Evolutionary conservation across 768 basidiomycete species (phyloP), one percentile per base, ranked within the genome.

Genomic region (Psilocybe cubensis): DNA sequence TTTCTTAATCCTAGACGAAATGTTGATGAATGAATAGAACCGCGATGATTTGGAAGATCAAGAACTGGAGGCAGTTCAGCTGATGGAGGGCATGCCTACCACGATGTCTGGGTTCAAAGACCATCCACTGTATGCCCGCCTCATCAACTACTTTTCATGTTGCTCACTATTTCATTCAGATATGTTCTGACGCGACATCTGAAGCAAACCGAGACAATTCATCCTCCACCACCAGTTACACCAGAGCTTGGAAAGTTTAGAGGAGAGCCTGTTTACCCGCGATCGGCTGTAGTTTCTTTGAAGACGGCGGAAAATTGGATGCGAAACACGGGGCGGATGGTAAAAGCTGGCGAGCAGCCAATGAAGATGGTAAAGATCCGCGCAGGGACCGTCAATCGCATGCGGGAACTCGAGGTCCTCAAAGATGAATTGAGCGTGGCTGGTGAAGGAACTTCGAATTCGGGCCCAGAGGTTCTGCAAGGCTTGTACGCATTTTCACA

Each of bases 251-350:
- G 96, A 43, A 89, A 90, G 63, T 98, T 98, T 77, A 86, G 90
- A 54, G 96, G 95, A 52, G 94, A 97, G 71, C 76, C 93, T 10
- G 96, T 99, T 21, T 98, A 92, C 71, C 83, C 92, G 35, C 87
- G 96, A 41, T 83, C 87, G 2, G 83, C 88, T 40, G 91, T 99
- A 12, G 77, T 96, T n/a, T 73, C 84, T 4, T 83, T 98, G 46
- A 96, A 96, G 74, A 90, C 92, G 9, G 84, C 91, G 27, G 97
- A 98, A 72, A 96, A 90, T 64, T 99, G 95, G 94, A 88, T 96
- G 87, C 85, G 96, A 7, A 83, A 71, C 33, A 80, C 85, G 54
- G 97, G 97, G 1, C 82, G 94, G 44, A 74, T 75, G 54, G 78
- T 98, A 60, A 83, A 81, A 61, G 78, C 83, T 47, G 89, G 88